These are phyloP conservation scores for Cochlearia excelsa DNA, from an alignment of 345 rosid species.

Conservation along the genomic window DNA sequence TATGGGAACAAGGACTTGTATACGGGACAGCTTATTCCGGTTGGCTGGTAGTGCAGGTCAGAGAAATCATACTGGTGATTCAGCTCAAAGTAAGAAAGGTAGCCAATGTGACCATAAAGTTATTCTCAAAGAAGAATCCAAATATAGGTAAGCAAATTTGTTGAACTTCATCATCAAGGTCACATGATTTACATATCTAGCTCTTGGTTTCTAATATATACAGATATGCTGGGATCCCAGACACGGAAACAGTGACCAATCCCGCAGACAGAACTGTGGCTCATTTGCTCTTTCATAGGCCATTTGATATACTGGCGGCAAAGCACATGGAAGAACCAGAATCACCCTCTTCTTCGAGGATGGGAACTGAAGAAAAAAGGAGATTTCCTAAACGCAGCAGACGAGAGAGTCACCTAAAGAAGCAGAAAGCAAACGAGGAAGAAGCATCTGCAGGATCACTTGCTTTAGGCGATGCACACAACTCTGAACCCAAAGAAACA, in stretches of 20 bases:
- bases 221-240: slow-evolving; percentile 53
- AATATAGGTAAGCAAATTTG: slow-evolving; percentile 48
- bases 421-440: slow-evolving; percentile 37
- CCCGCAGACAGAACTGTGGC: slow-evolving; percentile 86
- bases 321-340: slow-evolving; percentile 55
- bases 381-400: slow-evolving; percentile 31
- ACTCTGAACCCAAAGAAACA: slow-evolving; percentile 38
- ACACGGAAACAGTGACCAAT: slow-evolving; percentile 79
- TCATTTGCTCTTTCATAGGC: slow-evolving; percentile 81
- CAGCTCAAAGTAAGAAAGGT: slow-evolving; percentile 50
- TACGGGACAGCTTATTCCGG: slow-evolving; percentile 95
- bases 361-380: slow-evolving; percentile 37
- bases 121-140: slow-evolving; percentile 42
- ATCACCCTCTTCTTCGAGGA: slow-evolving; percentile 52
- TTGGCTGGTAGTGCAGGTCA: slow-evolving; percentile 83
- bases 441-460: slow-evolving; percentile 30
- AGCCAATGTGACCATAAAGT: slow-evolving; percentile 50
- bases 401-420: slow-evolving; percentile 31
- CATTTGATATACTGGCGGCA: slow-evolving; percentile 42
- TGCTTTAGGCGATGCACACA: slow-evolving; percentile 39
- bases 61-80: slow-evolving; percentile 60
- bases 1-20: slow-evolving; percentile 59
- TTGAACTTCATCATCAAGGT: slow-evolving; percentile 5
- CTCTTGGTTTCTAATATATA: slow-evolving; percentile 29
- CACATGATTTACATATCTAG: slow-evolving; percentile 13